These are phyloP conservation scores for Saccharum spontaneum DNA, from an alignment of 176 grass and related monocot genomes.

Conservation along the genomic window DNA sequence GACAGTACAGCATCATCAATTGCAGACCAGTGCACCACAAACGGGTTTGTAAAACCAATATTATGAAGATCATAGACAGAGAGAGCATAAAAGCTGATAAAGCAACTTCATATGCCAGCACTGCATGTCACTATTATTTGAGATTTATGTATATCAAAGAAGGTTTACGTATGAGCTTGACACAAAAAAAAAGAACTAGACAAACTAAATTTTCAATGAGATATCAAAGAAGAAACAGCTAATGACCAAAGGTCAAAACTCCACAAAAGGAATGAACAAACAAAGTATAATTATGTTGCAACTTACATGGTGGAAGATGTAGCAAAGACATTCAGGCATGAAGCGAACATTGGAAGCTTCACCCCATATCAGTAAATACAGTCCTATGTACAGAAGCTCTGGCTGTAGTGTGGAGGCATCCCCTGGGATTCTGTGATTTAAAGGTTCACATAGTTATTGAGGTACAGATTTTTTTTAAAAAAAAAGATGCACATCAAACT, in stretches of 20 bases:
- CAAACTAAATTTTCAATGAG: slow-evolving; percentile 25
- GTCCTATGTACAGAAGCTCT: slow-evolving; percentile 84
- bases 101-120: neutral
- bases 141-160: neutral
- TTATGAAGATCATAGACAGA: slow-evolving; percentile 3
- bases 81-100: neutral
- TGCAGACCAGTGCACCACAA: neutral
- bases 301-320: slow-evolving; percentile 98
- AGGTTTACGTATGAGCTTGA: neutral
- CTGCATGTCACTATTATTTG: neutral
- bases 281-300: neutral
- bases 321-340: slow-evolving; percentile 98
- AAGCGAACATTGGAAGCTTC: slow-evolving; percentile 97
- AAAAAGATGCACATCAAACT: slow-evolving; percentile 13
- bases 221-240: neutral
- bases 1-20: neutral
- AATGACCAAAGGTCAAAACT: neutral
- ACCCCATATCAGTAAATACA: slow-evolving; percentile 98
- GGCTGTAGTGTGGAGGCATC: slow-evolving; percentile 49
- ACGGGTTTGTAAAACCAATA: neutral
- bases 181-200: neutral
- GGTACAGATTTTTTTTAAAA: neutral
- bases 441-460: neutral
- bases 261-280: neutral
- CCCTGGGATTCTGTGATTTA: slow-evolving; percentile 33